These are phyloP conservation scores for Pythium phragmitis DNA, from an alignment of 352 stramenopile genomes.

Conservation along the genomic window DNA sequence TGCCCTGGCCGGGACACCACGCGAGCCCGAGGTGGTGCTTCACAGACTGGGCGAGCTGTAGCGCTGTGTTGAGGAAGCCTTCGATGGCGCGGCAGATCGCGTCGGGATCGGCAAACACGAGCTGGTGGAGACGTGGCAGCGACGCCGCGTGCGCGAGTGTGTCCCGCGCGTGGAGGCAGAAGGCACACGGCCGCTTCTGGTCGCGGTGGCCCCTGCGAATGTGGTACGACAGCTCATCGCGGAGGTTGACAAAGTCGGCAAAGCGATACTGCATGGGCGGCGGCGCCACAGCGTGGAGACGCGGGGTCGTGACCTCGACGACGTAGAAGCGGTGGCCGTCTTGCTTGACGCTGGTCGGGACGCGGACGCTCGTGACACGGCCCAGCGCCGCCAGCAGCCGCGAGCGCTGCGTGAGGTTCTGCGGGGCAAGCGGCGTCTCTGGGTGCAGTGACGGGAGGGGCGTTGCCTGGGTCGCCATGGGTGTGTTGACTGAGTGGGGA, in stretches of 20 bases:
- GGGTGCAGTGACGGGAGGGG: background rate
- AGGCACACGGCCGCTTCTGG: slow-evolving; percentile 7
- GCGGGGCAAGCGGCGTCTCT: background rate
- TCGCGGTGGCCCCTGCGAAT: slow-evolving; percentile 2
- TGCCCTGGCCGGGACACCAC: slow-evolving; percentile 3
- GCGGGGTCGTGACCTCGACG: background rate
- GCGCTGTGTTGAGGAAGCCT: slow-evolving; percentile 4
- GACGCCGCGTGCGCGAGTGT: background rate
- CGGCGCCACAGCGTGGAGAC: background rate
- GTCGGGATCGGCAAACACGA: background rate
- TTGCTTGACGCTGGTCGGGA: slow-evolving; percentile 1
- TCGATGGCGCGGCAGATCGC: background rate
- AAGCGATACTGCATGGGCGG: slow-evolving; percentile 5
- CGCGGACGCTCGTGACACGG: slow-evolving; percentile 6
- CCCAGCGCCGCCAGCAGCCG: slow-evolving; percentile 6
- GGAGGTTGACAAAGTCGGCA: slow-evolving; percentile 12
- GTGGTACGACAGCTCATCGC: slow-evolving; percentile 13
- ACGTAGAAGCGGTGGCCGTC: slow-evolving; percentile 16
- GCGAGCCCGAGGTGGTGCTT: background rate
- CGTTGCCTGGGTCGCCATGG: background rate
- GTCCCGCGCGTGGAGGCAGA: background rate
- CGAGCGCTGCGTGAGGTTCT: background rate
- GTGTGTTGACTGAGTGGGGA: background rate
- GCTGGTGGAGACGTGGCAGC: background rate
- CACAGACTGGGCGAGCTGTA: background rate